Base-by-base conservation (phyloP, 345 rosid genomes). In the Pelargonium nanum region DNA sequence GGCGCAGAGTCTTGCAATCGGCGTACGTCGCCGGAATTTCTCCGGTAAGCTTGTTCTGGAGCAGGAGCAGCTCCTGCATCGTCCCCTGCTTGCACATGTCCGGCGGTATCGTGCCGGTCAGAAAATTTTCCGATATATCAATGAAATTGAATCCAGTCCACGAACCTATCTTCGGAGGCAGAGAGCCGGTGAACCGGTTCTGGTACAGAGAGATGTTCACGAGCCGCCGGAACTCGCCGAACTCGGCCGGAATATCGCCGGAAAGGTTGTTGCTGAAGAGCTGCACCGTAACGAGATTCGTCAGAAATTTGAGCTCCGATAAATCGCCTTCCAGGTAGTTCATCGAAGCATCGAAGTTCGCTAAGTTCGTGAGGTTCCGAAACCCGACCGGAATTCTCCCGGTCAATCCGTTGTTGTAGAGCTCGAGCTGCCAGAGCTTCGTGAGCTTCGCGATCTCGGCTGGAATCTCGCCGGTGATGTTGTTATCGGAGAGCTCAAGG, bases 71-170 rank as follows among this genome's bases (percentile, higher is more conserved):
- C 63, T 63, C 60, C 51, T 0, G 58, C 72, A 69, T 69, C 30
- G 55, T 69, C 63, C 72, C 68, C 40, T 54, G 63, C 55, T 58
- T 74, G 62, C 83, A 79, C 83, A 79, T 79, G 45, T 76, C 63
- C 1, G 83, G 72, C 9, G 83, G 81, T 52, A 79, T 74, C 19
- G 74, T 32, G 10, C 83, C 83, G 0, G 78, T 73, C 59, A 79
- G 55, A 52, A 58, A 59, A 67, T 79, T 79, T 63, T 79, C 83
- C 0, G 83, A 76, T 28, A 76, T 78, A 61, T 79, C 83, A 51
- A 79, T 76, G 70, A 24, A 76, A 55, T 51, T 48, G 30, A 79
- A 79, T 4, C 74, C 26, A 2, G 80, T 58, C 80, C 80, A 74
- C 1, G 81, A 79, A 5, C 83, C 80, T 7, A 79, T 70, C 59